phyloP scores from a whole-genome alignment of 202 grass and related monocot genomes.

The Panicum virgatum region DNA sequence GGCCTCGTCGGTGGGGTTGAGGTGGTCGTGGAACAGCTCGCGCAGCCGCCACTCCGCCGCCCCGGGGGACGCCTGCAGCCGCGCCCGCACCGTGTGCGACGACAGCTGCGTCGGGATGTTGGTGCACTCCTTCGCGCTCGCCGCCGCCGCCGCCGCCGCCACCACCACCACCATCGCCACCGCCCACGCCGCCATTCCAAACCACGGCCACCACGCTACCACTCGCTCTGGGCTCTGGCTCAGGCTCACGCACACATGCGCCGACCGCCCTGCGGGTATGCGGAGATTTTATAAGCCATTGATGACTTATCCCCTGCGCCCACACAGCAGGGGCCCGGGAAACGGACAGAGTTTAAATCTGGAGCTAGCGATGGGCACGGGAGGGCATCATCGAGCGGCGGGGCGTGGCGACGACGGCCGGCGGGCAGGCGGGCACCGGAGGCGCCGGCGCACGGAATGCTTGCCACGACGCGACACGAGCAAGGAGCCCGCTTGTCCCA shows the following conservation, averaged over 20 bases:
- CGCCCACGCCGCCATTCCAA: background rate
- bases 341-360: no score
- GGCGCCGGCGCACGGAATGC: no score
- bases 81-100: constrained; percentile 68
- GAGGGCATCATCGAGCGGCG: no score
- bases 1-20: constrained; percentile 65
- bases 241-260: background rate
- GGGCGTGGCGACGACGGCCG: no score
- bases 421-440: no score
- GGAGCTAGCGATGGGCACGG: no score
- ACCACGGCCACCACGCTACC: no score
- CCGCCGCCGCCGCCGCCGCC: no score
- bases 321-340: background rate
- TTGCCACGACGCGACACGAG: no score
- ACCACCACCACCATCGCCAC: background rate
- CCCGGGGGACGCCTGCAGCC: constrained; percentile 34
- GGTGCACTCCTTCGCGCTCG: constrained; percentile 62
- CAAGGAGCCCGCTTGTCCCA: no score
- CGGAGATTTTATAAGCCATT: background rate
- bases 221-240: background rate
- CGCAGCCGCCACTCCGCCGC: constrained; percentile 46
- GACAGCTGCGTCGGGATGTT: constrained; percentile 65
- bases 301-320: background rate
- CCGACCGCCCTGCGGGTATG: no score
- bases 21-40: constrained; percentile 51